A percentile compares a stretch with the other conserved stretches of the same genome.
Evolutionary conservation across 148 eudicot species (phyloP).

Genomic region (Suaeda aralocaspica): DNA sequence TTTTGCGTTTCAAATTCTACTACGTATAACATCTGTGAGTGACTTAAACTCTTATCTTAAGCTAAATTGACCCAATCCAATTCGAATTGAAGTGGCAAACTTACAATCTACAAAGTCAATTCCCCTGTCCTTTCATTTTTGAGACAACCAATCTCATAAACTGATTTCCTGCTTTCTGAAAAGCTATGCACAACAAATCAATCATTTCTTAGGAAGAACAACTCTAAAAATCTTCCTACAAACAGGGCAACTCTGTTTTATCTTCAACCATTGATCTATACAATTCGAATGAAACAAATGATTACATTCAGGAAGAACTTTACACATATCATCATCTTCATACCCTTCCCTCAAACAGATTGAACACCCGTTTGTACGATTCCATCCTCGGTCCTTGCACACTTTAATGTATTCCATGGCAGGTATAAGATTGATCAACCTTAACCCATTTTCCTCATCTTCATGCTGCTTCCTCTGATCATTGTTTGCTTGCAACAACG

Average conservation of each 20-base stretch:
- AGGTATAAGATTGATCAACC: conserved; percentile 20
- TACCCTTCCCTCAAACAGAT: conserved; percentile 28
- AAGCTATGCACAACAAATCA: no score
- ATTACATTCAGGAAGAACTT: conserved; percentile 27
- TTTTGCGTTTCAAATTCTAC: no score
- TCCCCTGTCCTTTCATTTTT: no score
- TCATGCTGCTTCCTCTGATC: neutral
- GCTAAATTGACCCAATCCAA: no score
- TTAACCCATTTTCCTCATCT: neutral
- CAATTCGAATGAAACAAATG: conserved; percentile 31
- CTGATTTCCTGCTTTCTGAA: no score
- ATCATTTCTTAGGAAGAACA: conserved; percentile 1
- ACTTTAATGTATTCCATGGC: neutral
- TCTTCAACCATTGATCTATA: conserved; percentile 30
- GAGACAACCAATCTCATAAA: no score
- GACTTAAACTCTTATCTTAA: no score
- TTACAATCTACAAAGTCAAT: no score
- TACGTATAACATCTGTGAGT: no score
- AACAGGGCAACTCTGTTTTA: conserved; percentile 27
- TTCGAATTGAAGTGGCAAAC: no score
- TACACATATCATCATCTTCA: conserved; percentile 29
- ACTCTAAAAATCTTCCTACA: conserved; percentile 22
- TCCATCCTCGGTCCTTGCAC: neutral
- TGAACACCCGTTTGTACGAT: conserved; percentile 17
- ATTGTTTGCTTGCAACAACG: neutral